Base-by-base conservation (phyloP, 768 basidiomycete genomes). In the Tephrocybe rancida region DNA sequence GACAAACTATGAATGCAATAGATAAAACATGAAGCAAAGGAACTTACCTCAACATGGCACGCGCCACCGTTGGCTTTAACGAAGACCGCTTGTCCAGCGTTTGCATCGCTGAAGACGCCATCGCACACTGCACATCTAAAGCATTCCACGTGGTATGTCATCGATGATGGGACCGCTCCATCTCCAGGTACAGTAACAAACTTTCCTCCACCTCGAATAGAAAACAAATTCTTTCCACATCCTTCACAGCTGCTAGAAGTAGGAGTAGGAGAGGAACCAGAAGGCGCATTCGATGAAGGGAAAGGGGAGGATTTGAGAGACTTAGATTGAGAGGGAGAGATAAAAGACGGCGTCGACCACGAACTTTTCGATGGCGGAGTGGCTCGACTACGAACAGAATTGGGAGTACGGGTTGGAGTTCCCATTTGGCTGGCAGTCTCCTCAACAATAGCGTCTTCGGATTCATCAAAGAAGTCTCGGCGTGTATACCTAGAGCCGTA, bases 111-210 rank as follows among this genome's bases (percentile, higher is more conserved):
- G 60, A 94, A 90, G 8, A 75, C 63, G 16, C 80, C 77, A 39
- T 82, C 73, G 60, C 91, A 94, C 19, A 87, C 71, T 19, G 67
- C 73, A 61, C 91, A 94, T 48, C 78, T 82, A 68, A 94, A 92
- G 65, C 91, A 94, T 38, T 83, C 79, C 3, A 81, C 75, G 59
- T 94, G 91, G 61, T 88, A 93, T 19, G 78, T 76, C 65, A 79
- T 78, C n/a, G 83, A 77, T 21, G 72, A 69, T 16, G 73, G 73
- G 26, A 70, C 76, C 39, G 72, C 70, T 13, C 73, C 75, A 29
- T 74, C 70, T 52, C 79, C 81, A 6, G 90, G 88, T 25, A 91
- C 81, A 2, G 87, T 88, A 27, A 92, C 82, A 66, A 85, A 92
- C 52, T 80, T 81, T 37, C 87, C 85, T 5, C 80, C 82, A 50